Evolutionary conservation across 1,284 basidiomycete genomes (phyloP), one percentile per base, ranked within the genome.

Genomic region (Salmacisia buchloeana): DNA sequence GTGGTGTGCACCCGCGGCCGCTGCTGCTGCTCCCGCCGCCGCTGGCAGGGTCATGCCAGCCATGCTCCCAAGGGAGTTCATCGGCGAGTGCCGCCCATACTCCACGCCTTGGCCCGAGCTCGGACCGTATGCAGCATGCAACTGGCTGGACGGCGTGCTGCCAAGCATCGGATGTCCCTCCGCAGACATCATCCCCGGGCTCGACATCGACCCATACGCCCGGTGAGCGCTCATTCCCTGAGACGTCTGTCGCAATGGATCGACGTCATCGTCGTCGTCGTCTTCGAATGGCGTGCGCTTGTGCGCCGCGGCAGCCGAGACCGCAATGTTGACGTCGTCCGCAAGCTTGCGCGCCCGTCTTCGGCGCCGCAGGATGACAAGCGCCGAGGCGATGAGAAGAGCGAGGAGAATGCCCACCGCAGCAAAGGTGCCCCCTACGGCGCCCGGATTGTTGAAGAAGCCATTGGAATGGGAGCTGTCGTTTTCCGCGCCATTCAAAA

Each of bases 381-480:
- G 68, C 33, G 75, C 57, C 15, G 59, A 71, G 21, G 66, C 71
- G 21, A 79, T 25, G 5, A 78, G 62, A 9, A 64, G 70, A 29
- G 66, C 67, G 31, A 67, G 68, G 21, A 78, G 75, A 9, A 79
- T 66, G 39, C 77, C 77, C 23, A 79, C 77, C 4, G 72, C 77
- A 36, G 77, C 76, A 59, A 79, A 79, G 2, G 75, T 77, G 18
- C 77, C 77, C 21, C 76, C 77, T 4, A 79, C 77, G 3, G 76
- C 76, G 25, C 77, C 76, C 3, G 63, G 61, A 57, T 79, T 76
- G 65, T 65, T 54, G 60, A 77, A 79, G 68, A 76, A 79, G 58
- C 64, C 62, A 12, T 35, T n/a, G 7, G 7, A 27, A 6, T 23
- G 38, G 10, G 56, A 58, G 13, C n/a, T 34, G 23, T 18, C 15